A percentile compares a stretch with the other conserved stretches of the same genome.
Evolutionary conservation across 768 basidiomycete species (phyloP).

Genomic region (Pleurotus platypus): DNA sequence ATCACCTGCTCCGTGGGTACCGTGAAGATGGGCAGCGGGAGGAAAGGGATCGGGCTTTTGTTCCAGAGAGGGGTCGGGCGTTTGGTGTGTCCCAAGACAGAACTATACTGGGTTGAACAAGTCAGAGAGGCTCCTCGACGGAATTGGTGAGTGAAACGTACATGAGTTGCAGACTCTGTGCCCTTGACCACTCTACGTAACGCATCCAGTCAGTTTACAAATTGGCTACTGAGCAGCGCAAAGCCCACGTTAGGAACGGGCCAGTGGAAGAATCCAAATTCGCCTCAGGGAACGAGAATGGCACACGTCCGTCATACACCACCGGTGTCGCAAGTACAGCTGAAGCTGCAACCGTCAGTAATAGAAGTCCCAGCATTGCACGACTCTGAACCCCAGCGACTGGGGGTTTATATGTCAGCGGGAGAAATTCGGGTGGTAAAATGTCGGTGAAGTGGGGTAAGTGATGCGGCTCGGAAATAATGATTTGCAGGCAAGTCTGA

Average conservation of each 20-base stretch:
- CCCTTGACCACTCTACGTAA: conserved; percentile 51
- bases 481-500: not conserved
- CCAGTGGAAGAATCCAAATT: conserved; percentile 44
- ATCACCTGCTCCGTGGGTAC: conserved; percentile 41
- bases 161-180: conserved; percentile 45
- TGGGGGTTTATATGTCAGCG: no score
- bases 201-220: not conserved
- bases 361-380: not conserved
- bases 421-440: no score
- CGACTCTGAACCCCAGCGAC: no score
- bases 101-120: not conserved
- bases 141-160: not conserved
- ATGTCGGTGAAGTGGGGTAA: not conserved
- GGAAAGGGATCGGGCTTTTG: not conserved
- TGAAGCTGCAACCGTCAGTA: not conserved
- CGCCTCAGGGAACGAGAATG: conserved; percentile 34
- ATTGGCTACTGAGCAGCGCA: not conserved
- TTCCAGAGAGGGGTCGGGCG: no score
- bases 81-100: no score
- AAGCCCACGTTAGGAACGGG: conserved; percentile 52
- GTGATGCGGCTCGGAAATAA: not conserved
- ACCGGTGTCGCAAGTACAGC: conserved; percentile 18
- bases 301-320: conserved; percentile 52
- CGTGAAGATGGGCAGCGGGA: conserved; percentile 16
- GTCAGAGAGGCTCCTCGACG: not conserved